Base-by-base conservation (phyloP, 306 rosid species). In the Carpinus viminea region DNA sequence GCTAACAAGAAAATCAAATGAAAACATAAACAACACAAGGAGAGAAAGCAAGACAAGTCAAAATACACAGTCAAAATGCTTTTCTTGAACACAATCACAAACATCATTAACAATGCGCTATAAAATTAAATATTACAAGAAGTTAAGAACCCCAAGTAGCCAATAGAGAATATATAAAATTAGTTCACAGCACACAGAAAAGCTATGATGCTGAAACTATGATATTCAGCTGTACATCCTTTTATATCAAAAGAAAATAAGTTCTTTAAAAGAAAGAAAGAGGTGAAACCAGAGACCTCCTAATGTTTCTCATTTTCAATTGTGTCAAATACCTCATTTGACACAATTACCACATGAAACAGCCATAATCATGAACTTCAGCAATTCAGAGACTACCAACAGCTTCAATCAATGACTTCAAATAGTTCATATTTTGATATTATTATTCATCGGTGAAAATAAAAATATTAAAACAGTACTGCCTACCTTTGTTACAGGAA, bases 401-500 rank as follows among this genome's bases (percentile, higher is more conserved):
- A 41, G 15, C 28, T 38, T 66, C 72, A 9, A 66, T 66, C 26
- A 18, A 45, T 7, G 15, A 28, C 69, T 18, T 47, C 31, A 64
- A 46, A 54, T 34, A 74, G n/a, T 34, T 74, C 74, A 45, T 70
- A 72, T 36, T 83, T 65, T 53, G 24, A 54, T 13, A 16, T 65
- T 13, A 13, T 6, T 21, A 31, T 68, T 20, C 3, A 76, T 55
- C 51, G 50, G 21, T 56, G 1, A 7, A 50, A 46, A 50, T 18
- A 48, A 24, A 72, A 76, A n/a, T 43, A 61, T 28, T 15, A 3
- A 69, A 72, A 60, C 72, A 62, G 57, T 48, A 73, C 77, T 81
- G 93, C 99, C 99, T 81, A 95, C 99, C 99, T 96, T 96, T 4
- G 99, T 96, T 38, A 96, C 98, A 51, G 99, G 99, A 82, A 96